Base-by-base conservation (phyloP, 805 yeast genomes). In the Phaffomyces antillensis region DNA sequence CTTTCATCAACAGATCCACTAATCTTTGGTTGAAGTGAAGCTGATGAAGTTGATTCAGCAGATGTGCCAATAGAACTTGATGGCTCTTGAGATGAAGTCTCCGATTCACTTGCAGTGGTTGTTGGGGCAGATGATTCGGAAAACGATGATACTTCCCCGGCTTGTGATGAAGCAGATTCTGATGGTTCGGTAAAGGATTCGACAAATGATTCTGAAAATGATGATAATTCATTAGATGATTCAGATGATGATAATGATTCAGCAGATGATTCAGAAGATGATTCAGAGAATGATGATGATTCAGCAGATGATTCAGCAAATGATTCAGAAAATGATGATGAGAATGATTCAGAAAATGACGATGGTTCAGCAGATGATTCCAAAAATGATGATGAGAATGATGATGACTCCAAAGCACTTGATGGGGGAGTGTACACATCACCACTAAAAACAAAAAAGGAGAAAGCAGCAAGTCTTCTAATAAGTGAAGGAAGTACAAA, bases 1-100 rank as follows among this genome's bases (percentile, higher is more conserved):
- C 15, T 17, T 28, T 28, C 30, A 28, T 38, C 42, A 18, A 24
- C 23, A 26, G 46, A 42, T 32, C 56, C 55, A 20, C 41, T 24
- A n/a, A 47, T 16, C 15, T 28, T 40, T 25, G 20, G 23, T 10
- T 3, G 36, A 16, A 17, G 6, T 10, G 13, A 9, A 17, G 23
- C 24, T 17, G 26, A 20, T 13, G 23, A 24, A 13, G 26, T 6
- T 36, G 37, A 12, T 36, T 36, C 37, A 36, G 37, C 7, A 16
- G 20, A 33, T 10, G 36, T 28, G 15, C 35, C 15, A 13, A 31
- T 20, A 7, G 43, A 35, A 26, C 30, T 26, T 26, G 30, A 26
- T 26, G 12, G 30, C 3, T 28, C 30, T 28, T 28, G 30, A 28
- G 30, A 28, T 28, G 30, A 28, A 11, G 11, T 10, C 4, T 28